phyloP scores from a whole-genome alignment of 352 stramenopile species.

The Pythium rishiriense region DNA sequence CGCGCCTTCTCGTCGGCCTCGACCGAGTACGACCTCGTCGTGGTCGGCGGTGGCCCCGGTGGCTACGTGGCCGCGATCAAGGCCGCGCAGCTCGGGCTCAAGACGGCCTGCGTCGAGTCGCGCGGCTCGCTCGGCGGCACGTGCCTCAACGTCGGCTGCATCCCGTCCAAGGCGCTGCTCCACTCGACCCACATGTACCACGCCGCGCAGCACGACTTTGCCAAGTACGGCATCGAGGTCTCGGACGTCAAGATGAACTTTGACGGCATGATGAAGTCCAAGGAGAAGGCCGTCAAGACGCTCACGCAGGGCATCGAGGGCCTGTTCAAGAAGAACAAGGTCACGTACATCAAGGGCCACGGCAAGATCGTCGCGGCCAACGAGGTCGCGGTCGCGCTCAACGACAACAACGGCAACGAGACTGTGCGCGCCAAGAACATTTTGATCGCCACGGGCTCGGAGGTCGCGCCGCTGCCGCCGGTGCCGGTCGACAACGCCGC shows the following conservation, averaged over 20 bases:
- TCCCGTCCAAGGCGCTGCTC: slow-evolving; percentile 98
- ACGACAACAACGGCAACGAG: slow-evolving; percentile 88
- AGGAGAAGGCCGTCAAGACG: slow-evolving; percentile 93
- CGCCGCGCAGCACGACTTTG: slow-evolving; percentile 96
- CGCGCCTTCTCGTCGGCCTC: slow-evolving; percentile 52
- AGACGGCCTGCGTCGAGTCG: slow-evolving; percentile 98
- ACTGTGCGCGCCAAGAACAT: slow-evolving; percentile 98
- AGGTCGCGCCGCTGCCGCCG: slow-evolving; percentile 92
- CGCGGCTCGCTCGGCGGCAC: slow-evolving; percentile 95
- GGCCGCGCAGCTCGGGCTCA: slow-evolving; percentile 96
- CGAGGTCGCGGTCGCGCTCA: slow-evolving; percentile 90
- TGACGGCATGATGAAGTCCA: slow-evolving; percentile 95
- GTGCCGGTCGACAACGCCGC: slow-evolving; percentile 97
- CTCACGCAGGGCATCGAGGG: slow-evolving; percentile 97
- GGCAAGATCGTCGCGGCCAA: slow-evolving; percentile 94
- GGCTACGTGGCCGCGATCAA: slow-evolving; percentile 99
- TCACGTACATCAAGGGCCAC: slow-evolving; percentile 98
- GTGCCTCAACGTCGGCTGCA: slow-evolving; percentile 99
- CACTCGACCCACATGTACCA: slow-evolving; percentile 96
- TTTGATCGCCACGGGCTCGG: slow-evolving; percentile 90
- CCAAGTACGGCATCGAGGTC: slow-evolving; percentile 94
- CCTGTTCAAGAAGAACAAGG: slow-evolving; percentile 99
- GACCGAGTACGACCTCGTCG: slow-evolving; percentile 81
- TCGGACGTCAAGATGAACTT: slow-evolving; percentile 94
- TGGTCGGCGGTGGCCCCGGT: slow-evolving; percentile 95